Conservation (phyloP, 768 basidiomycete genomes). For the Lentinula detonsa region DNA sequence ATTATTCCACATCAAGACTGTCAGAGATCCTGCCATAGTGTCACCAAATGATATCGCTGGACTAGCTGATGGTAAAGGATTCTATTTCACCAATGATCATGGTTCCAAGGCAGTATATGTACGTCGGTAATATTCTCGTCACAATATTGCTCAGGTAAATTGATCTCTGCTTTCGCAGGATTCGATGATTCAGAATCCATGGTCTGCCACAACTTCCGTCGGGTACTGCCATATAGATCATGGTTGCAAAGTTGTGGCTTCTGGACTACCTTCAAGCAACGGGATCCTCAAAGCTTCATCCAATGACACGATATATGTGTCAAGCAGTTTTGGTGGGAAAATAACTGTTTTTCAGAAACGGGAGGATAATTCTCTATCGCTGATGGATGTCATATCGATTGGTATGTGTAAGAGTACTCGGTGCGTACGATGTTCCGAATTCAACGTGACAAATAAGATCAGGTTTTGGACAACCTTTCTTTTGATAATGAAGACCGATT, state of each 20-base stretch:
- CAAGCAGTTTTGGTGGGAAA: slow-evolving; percentile 34
- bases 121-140: slow-evolving; percentile 13
- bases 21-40: slow-evolving; percentile 46
- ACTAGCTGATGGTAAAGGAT: slow-evolving; percentile 51
- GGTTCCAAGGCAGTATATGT: slow-evolving; percentile 50
- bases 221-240: slow-evolving; percentile 56
- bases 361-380: slow-evolving; percentile 50
- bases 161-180: slow-evolving; percentile 5
- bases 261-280: slow-evolving; percentile 45
- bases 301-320: slow-evolving; percentile 56
- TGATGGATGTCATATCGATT: slow-evolving; percentile 45
- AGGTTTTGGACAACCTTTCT: slow-evolving; percentile 57
- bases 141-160: background rate
- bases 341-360: slow-evolving; percentile 53
- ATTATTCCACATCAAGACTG: slow-evolving; percentile 50
- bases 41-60: slow-evolving; percentile 76
- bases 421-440: no score
- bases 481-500: slow-evolving; percentile 54
- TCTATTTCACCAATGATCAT: slow-evolving; percentile 70
- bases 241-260: slow-evolving; percentile 57
- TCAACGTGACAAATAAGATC: slow-evolving; percentile 18
- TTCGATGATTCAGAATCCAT: slow-evolving; percentile 17
- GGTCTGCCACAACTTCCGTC: slow-evolving; percentile 39
- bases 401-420: slow-evolving; percentile 27
- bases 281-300: slow-evolving; percentile 47